Evolutionary conservation across 176 grass and related monocot genomes (phyloP), one percentile per base, ranked within the genome.

Genomic region (Hyparrhenia diplandra): DNA sequence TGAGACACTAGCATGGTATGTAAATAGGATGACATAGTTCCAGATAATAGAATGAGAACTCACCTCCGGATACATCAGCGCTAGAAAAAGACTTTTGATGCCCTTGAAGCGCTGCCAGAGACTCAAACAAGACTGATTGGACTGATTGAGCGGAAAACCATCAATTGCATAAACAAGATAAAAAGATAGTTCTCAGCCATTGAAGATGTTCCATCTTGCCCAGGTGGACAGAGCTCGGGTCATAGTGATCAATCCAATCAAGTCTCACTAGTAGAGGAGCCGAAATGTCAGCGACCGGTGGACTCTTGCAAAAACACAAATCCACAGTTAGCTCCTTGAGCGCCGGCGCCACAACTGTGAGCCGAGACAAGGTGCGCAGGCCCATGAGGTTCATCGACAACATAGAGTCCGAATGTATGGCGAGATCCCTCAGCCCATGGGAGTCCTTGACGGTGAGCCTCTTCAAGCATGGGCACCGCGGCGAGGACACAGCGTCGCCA

Each of bases 171-270:
- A 67, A 6, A 37, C 64, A 67, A n/a, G 1, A 35, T 20, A 43
- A 43, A n/a, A 1, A 4, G 8, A 0, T 0, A 10, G 21, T 36
- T n/a, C n/a, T 1, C 67, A 85, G 52, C 39, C 28, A 69, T 36
- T 34, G 21, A 8, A 78, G 29, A 62, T 49, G 23, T 61, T 1
- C 55, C 54, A 61, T 42, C 12, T 76, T 18, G 14, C 27, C 64
- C 47, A 85, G n/a, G 8, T 47, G 28, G 39, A 70, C 74, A 0
- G 64, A 70, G 40, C 52, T 61, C 17, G 65, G 74, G 77, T 85
- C 65, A 70, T 36, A 62, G 13, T 29, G 5, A 77, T 70, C 64
- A 2, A 0, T 6, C 83, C 65, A 67, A 0, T 5, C 28, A 37
- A 85, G 65, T 5, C 5, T 20, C 5, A 31, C 5, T 2, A 85